Conservation (phyloP, 495 filamentous ascomycete species). For the Podospora anserina region DNA sequence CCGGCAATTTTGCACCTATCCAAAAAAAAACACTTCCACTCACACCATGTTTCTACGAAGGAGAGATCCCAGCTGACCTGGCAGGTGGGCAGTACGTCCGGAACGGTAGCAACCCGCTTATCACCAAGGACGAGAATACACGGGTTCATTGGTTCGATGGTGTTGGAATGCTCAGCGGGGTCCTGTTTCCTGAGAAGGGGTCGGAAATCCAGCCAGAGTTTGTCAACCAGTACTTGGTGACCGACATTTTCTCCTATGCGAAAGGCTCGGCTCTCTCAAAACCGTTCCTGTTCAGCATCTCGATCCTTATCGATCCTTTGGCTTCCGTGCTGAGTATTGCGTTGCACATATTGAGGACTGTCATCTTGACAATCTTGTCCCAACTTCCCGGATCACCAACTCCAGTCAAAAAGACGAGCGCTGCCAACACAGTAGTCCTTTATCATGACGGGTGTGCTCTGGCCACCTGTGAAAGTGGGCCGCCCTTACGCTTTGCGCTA, state of each 20-base stretch:
- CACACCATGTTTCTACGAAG: constrained; percentile 51
- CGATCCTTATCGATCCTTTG: constrained; percentile 3
- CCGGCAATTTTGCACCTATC: constrained; percentile 64
- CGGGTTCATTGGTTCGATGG: constrained; percentile 69
- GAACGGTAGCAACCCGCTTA: constrained; percentile 66
- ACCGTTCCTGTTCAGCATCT: constrained; percentile 14
- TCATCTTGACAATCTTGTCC: constrained; percentile 6
- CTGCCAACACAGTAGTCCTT: constrained; percentile 59
- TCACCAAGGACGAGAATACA: constrained; percentile 52
- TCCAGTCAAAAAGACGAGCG: constrained; percentile 57
- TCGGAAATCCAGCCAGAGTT: constrained; percentile 52
- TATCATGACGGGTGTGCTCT: constrained; percentile 65
- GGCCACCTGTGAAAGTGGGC: constrained; percentile 65
- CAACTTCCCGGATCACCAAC: constrained; percentile 51
- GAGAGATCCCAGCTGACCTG: constrained; percentile 56
- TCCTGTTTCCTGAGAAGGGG: constrained; percentile 47
- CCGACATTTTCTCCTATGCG: constrained; percentile 56
- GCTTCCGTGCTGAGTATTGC: neutral
- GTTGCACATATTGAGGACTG: neutral
- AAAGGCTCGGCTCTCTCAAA: constrained; percentile 36
- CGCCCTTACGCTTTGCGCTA: constrained; percentile 59
- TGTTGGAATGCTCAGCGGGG: constrained; percentile 67
- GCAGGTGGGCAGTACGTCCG: constrained; percentile 63
- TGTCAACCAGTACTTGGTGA: constrained; percentile 62
- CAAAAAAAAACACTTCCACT: constrained; percentile 44